Percentiles rank a stretch among this genome's conserved stretches.
Evolutionary conservation across 768 basidiomycete genomes (phyloP).

Genomic region (Cyclocybe aegerita): DNA sequence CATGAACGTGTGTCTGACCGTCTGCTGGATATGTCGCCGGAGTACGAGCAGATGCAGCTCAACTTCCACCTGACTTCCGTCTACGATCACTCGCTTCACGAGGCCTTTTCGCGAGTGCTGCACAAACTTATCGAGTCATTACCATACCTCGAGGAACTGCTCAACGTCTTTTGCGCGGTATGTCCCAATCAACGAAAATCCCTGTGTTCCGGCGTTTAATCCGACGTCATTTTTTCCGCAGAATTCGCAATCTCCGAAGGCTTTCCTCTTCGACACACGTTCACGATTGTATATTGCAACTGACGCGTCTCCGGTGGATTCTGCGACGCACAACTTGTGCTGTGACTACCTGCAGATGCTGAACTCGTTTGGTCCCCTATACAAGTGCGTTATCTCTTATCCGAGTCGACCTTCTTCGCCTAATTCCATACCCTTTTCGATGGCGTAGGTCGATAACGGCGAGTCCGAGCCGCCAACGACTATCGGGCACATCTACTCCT

Average conservation of each 20-base stretch:
- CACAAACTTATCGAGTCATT: constrained; percentile 85
- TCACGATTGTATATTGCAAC: constrained; percentile 92
- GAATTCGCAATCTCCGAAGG: constrained; percentile 93
- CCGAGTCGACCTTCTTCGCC: background rate
- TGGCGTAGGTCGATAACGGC: constrained; percentile 20
- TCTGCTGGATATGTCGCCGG: constrained; percentile 71
- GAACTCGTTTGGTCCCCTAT: constrained; percentile 82
- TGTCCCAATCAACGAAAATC: constrained; percentile 17
- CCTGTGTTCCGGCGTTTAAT: background rate
- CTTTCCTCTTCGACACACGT: constrained; percentile 86
- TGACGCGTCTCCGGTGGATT: constrained; percentile 89
- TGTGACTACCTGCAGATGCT: constrained; percentile 90
- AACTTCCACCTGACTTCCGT: constrained; percentile 93
- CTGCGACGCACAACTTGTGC: constrained; percentile 83
- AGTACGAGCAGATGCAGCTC: constrained; percentile 75
- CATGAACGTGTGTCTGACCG: constrained; percentile 85
- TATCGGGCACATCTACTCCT: constrained; percentile 9
- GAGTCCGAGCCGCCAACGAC: constrained; percentile 23
- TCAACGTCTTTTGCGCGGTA: constrained; percentile 84
- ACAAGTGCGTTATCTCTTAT: constrained; percentile 53
- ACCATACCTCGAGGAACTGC: constrained; percentile 81
- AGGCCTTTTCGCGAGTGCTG: constrained; percentile 88
- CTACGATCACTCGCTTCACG: constrained; percentile 88
- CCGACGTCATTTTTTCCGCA: constrained; percentile 25
- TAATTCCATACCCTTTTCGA: background rate